Base-by-base conservation (phyloP, 139 green algal genomes). In the Picochlorum sp. region DNA sequence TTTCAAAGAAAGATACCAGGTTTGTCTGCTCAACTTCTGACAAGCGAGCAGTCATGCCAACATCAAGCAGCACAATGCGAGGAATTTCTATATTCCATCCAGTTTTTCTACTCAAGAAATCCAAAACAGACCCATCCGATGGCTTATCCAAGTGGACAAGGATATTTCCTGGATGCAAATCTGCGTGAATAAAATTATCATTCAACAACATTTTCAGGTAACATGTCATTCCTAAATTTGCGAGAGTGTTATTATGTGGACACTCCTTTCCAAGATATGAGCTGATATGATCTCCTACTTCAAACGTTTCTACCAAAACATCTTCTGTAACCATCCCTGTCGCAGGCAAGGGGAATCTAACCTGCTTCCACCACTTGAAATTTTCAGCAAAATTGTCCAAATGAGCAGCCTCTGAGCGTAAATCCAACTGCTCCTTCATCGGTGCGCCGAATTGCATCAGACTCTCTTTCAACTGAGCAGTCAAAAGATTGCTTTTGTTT, bases 141-240 rank as follows among this genome's bases (percentile, higher is more conserved):
- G 45, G 26, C 10, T 9, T n/a, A 45, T 49, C 44, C 18, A 49
- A 14, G 10, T 21, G 23, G 30, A 94, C 86, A 56, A 96, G 72
- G 67, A 96, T 96, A 81, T 97, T 97, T 51, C 90, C 90, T 14
- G 91, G 90, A 70, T 94, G 87, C 76, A 97, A 67, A 78, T 97
- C 91, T 2, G 89, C 90, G 75, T 97, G 90, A 41, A 96, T 81
- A 65, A 93, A 94, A 77, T 95, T 95, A 80, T 96, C 85, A 49
- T 66, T 63, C 47, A 96, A 76, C 62, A 96, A 70, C 88, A 95
- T 96, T 68, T 94, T 85, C 28, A 98, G 71, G 81, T 94, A 98
- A 6, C 73, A 83, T 67, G 88, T 79, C 63, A 92, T 69, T 1
- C 88, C 88, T 49, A 93, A 69, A 20, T 69, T 74, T 67, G 91